Base-by-base conservation (phyloP, 2,329 filamentous ascomycete genomes). In the Trichoderma sp. region DNA sequence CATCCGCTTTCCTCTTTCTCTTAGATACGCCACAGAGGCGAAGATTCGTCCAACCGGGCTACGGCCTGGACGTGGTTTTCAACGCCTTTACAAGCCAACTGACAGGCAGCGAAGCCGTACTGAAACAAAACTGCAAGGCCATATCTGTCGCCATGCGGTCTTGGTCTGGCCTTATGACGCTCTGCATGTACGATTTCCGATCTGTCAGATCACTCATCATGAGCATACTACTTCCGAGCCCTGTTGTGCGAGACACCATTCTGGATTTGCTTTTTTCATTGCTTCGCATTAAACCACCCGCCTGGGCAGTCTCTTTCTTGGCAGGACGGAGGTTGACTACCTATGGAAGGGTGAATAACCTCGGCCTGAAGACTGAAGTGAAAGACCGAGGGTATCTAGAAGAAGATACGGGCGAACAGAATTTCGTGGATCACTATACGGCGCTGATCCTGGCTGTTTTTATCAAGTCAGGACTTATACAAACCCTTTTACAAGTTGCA, bases 381-480 rank as follows among this genome's bases (percentile, higher is more conserved):
- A 86, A 86, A 71, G 81, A 82, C 27, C 77, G 84, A 56, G 83
- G 86, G 27, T 86, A 87, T 40, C 83, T 86, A 24, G 88, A 92
- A 53, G 92, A 93, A 68, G 85, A 90, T 10, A 86, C 87, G 24
- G 88, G 89, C 40, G 90, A 92, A 72, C 90, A 94, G 74, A 97
- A 93, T 75, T 90, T 99, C 70, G 90, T 97, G 21, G 92, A 97
- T 72, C 96, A 99, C 79, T 99, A 97, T 77, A 97, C 93, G 0
- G 92, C 95, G 14, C 86, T 98, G 14, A 85, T 98, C 40, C 83
- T 99, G 35, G 93, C 94, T 13, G 88, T 96, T 2, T 88, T 99
- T 68, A 88, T 99, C 71, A 91, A 92, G 73, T 89, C 93, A 37
- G 94, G 92, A 1, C 83, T 99, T 67, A 82, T 93, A 59, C 83